phyloP scores from a whole-genome alignment of 2,329 filamentous ascomycete species.

The Drechslera avenae region DNA sequence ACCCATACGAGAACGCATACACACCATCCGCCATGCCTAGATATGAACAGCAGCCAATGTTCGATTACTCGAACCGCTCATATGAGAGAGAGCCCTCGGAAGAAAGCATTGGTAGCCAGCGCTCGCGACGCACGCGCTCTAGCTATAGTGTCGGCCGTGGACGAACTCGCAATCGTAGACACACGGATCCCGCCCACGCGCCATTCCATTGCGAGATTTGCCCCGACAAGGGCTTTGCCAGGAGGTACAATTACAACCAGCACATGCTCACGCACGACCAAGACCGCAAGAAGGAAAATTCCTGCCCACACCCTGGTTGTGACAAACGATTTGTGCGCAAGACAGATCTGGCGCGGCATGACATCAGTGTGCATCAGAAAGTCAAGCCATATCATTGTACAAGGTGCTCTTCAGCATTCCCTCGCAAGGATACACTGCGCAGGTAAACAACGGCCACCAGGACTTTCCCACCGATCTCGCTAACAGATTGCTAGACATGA shows the following conservation, averaged over 20 bases:
- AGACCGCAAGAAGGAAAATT: slow-evolving; percentile 70
- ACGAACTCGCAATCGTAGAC: slow-evolving; percentile 20
- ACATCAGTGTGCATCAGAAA: slow-evolving; percentile 72
- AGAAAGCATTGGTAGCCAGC: slow-evolving; percentile 20
- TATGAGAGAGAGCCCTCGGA: slow-evolving; percentile 20
- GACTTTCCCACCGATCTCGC: slow-evolving; percentile 1
- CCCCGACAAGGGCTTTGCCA: slow-evolving; percentile 73
- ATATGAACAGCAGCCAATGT: slow-evolving; percentile 22
- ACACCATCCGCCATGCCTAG: slow-evolving; percentile 25
- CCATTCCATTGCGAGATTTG: slow-evolving; percentile 72
- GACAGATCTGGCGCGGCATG: slow-evolving; percentile 71
- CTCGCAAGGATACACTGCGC: slow-evolving; percentile 80
- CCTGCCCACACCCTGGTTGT: slow-evolving; percentile 69
- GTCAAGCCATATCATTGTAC: slow-evolving; percentile 71
- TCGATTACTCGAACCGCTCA: slow-evolving; percentile 17
- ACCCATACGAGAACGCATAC: slow-evolving; percentile 35
- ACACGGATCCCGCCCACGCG: slow-evolving; percentile 39
- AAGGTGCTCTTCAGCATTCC: slow-evolving; percentile 73
- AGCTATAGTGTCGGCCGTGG: background rate
- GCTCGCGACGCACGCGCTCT: slow-evolving; percentile 5
- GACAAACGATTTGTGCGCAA: slow-evolving; percentile 79
- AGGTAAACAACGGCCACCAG: slow-evolving; percentile 61
- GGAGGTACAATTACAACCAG: slow-evolving; percentile 85
- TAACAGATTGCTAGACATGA: slow-evolving; percentile 64
- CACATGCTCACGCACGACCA: slow-evolving; percentile 86